These are phyloP conservation scores for Mitragyna speciosa DNA, from an alignment of 257 asterid genomes.

Conservation along the genomic window DNA sequence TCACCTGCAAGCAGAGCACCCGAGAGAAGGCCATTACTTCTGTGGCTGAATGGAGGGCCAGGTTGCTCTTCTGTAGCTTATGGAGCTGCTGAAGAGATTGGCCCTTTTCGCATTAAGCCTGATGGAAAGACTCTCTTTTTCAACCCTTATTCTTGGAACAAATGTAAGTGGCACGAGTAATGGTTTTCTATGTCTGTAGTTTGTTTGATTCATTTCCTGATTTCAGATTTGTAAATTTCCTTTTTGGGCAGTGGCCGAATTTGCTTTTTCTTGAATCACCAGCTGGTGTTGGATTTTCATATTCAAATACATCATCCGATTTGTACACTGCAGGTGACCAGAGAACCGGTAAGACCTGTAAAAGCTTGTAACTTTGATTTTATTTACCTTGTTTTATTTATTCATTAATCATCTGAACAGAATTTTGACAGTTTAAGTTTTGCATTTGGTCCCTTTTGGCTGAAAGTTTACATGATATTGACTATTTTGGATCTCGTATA, in stretches of 20 bases:
- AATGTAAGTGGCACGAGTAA: conserved; percentile 50
- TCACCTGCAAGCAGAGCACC: conserved; percentile 57
- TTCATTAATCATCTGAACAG: neutral
- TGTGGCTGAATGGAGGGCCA: conserved; percentile 99
- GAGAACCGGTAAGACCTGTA: conserved; percentile 65
- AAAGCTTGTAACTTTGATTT: conserved; percentile 11
- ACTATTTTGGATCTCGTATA: conserved; percentile 26
- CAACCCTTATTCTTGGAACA: conserved; percentile 91
- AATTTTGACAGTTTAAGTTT: conserved; percentile 4
- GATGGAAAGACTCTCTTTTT: conserved; percentile 79
- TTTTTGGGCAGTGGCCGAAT: conserved; percentile 82
- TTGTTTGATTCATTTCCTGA: neutral
- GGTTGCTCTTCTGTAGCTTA: conserved; percentile 98
- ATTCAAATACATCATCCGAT: conserved; percentile 87
- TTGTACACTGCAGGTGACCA: conserved; percentile 76
- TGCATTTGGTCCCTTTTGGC: conserved; percentile 2
- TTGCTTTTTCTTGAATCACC: conserved; percentile 95
- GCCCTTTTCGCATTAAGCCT: conserved; percentile 83
- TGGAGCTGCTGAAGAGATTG: conserved; percentile 94
- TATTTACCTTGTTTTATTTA: neutral
- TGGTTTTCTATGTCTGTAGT: neutral
- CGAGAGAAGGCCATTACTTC: conserved; percentile 72
- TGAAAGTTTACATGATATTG: conserved; percentile 6
- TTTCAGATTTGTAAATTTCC: conserved; percentile 19
- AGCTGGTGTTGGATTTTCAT: conserved; percentile 97